These are phyloP conservation scores for Yarrowia sp. DNA, from an alignment of 805 yeast genomes.

Conservation along the genomic window DNA sequence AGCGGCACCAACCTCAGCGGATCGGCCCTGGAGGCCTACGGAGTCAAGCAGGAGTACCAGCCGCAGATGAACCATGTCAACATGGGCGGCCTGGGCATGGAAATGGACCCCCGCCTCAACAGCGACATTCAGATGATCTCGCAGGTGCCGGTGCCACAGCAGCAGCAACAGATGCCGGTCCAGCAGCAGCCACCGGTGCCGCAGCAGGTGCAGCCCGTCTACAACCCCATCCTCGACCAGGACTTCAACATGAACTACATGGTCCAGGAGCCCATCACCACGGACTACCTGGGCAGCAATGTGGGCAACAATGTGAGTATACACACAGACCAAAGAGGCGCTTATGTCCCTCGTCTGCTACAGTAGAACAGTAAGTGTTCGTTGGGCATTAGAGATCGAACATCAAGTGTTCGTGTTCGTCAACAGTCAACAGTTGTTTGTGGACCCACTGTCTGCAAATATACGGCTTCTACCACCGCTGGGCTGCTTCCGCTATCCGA, in stretches of 20 bases:
- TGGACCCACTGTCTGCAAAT: no score
- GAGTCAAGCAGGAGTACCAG: conserved; percentile 29
- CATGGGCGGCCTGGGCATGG: conserved; percentile 9
- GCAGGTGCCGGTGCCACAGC: conserved; percentile 5
- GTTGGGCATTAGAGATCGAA: no score
- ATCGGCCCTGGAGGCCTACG: conserved; percentile 2
- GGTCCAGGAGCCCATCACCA: conserved; percentile 19
- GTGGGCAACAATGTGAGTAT: conserved; percentile 6
- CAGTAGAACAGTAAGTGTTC: no score
- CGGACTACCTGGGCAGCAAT: conserved; percentile 14
- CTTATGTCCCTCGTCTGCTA: neutral
- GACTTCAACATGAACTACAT: conserved; percentile 28
- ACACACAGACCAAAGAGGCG: neutral
- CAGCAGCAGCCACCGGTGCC: conserved; percentile 14
- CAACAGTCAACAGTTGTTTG: no score
- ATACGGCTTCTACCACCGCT: no score
- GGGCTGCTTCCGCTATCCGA: no score
- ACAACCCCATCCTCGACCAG: conserved; percentile 28
- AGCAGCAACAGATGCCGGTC: conserved; percentile 6
- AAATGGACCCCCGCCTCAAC: conserved; percentile 13
- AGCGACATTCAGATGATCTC: conserved; percentile 18
- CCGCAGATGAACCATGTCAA: conserved; percentile 2
- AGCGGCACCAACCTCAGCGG: neutral
- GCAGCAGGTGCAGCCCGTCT: conserved; percentile 5
- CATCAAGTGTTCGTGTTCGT: no score